Percentiles rank a stretch among this genome's conserved stretches.
Conservation (phyloP, 257 asterid genomes). For the Salvia splendens region DNA sequence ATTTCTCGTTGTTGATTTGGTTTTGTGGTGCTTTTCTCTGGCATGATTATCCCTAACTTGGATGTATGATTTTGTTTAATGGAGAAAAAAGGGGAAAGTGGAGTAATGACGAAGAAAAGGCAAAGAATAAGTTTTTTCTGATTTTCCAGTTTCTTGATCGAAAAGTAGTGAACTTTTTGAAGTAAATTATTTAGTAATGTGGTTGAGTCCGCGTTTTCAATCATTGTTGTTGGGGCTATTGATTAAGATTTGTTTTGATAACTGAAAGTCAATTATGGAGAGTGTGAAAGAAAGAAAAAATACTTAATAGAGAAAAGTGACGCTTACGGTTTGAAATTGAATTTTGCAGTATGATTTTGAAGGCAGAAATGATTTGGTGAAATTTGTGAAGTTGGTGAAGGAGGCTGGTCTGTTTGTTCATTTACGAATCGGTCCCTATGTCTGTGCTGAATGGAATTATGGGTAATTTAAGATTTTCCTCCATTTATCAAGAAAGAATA, state of each 20-base stretch:
- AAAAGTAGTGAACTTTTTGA: constrained; percentile 27
- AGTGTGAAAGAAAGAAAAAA: not conserved
- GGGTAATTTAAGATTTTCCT: constrained; percentile 46
- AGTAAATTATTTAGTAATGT: constrained; percentile 10
- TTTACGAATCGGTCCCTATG: constrained; percentile 87
- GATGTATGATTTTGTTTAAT: constrained; percentile 24
- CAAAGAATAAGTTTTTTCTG: not conserved
- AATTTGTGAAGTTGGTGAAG: constrained; percentile 65
- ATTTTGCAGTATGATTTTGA: constrained; percentile 71
- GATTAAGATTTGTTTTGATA: not conserved
- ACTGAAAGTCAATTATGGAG: constrained; percentile 16
- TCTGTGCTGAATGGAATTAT: constrained; percentile 92
- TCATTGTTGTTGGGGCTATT: constrained; percentile 21
- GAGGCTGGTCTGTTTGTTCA: constrained; percentile 76
- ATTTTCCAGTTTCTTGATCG: constrained; percentile 25
- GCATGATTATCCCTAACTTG: constrained; percentile 38
- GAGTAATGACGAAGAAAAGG: constrained; percentile 14
- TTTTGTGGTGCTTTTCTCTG: not conserved
- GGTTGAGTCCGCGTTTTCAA: constrained; percentile 29
- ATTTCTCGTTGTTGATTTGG: not conserved
- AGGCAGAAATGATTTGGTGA: constrained; percentile 80
- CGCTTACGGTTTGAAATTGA: constrained; percentile 35
- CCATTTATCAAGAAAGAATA: not conserved
- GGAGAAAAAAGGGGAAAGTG: constrained; percentile 25
- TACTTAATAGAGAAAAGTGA: constrained; percentile 20